Percentiles rank a stretch among this genome's conserved stretches.
These are phyloP conservation scores for Xylaria intraflava DNA, from an alignment of 495 filamentous ascomycete genomes.

Conservation along the genomic window DNA sequence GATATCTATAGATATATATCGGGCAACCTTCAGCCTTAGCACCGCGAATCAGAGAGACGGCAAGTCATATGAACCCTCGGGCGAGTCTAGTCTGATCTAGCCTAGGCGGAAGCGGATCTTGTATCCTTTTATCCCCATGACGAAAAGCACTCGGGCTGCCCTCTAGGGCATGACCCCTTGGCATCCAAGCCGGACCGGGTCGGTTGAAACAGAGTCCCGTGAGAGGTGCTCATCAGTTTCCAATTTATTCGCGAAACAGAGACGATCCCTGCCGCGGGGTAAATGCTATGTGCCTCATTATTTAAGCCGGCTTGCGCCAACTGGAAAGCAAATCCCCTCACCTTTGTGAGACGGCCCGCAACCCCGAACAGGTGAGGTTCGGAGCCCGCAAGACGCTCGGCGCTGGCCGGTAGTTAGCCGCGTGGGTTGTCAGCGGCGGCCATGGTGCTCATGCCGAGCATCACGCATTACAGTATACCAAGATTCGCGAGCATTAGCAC, in stretches of 20 bases:
- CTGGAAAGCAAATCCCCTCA: too few species aligned
- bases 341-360: slow-evolving; percentile 31
- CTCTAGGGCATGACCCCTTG: too few species aligned
- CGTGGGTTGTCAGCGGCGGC: background rate
- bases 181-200: too few species aligned
- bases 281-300: too few species aligned
- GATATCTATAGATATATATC: slow-evolving; percentile 5
- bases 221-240: too few species aligned
- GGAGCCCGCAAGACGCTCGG: background rate
- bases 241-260: slow-evolving; percentile 21
- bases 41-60: background rate
- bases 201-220: too few species aligned
- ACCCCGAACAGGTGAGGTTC: slow-evolving; percentile 19
- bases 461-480: too few species aligned
- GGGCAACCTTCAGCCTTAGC: slow-evolving; percentile 7
- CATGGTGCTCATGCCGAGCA: too few species aligned
- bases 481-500: too few species aligned
- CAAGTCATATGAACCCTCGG: slow-evolving; percentile 3
- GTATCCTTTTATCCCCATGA: background rate
- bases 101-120: background rate
- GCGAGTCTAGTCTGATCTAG: background rate
- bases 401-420: background rate
- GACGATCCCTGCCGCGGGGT: slow-evolving; percentile 31
- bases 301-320: too few species aligned
- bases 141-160: background rate